Base-by-base conservation (phyloP, 495 filamentous ascomycete species). In the Penicillium cinerascens region DNA sequence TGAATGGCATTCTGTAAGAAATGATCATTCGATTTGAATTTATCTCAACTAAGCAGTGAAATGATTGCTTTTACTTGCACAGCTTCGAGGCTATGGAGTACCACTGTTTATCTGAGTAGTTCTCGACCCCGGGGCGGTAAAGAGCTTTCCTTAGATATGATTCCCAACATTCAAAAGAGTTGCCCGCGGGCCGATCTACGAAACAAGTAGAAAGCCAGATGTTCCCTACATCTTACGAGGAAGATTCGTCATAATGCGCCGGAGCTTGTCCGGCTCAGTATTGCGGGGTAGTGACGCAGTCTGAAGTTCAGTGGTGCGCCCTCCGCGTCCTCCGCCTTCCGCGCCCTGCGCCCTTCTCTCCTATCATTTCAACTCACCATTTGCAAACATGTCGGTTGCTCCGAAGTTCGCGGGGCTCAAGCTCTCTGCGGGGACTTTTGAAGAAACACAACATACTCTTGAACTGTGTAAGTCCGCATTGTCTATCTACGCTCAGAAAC, bases 331-430 rank as follows among this genome's bases (percentile, higher is more conserved):
- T 39, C 13, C 18, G n/a, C 37, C 25, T 16, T 17, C 21, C 33
- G 8, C 18, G n/a, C 37, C 25, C 23, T 17, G 15, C 33, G 8
- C 18, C 5, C 16, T 39, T 39, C 18, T 7, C 37, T 13, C 23
- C 13, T 13, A 22, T 39, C 8, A 25, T 33, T 13, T 44, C 27
- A 3, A 13, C 35, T 16, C 36, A 20, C 16, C 5, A 18, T 17
- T 23, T 18, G 4, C 18, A 36, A 48, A 20, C 42, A 93, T 93
- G 89, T 83, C 89, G 16, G 76, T 92, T 47, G 79, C 87, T 43
- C 89, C 89, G 26, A 88, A 87, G 65, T 91, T 89, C 71, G 81
- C 78, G 3, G 89, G 85, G 52, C 85, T 89, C 52, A 83, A 80
- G 66, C 78, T 87, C 42, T 63, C 76, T 25, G 63, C 67, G 29